These are phyloP conservation scores for Diaporthe vaccinii DNA, from an alignment of 2,329 filamentous ascomycete species.

Conservation along the genomic window DNA sequence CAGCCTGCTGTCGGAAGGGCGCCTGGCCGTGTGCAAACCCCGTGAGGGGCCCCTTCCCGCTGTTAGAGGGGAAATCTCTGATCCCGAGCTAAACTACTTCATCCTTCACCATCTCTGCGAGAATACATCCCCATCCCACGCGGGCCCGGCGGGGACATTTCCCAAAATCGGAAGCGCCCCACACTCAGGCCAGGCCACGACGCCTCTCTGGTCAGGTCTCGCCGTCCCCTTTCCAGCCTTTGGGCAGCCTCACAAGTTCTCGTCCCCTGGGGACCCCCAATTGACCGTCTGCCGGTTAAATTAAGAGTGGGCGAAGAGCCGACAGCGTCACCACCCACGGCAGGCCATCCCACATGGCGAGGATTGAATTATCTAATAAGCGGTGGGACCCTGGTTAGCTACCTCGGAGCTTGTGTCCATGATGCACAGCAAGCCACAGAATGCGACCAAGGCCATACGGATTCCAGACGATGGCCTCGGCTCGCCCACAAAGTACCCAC, in stretches of 20 bases:
- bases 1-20: conserved; percentile 26
- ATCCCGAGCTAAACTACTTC: conserved; percentile 3
- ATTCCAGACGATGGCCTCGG: conserved; percentile 8
- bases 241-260: background rate
- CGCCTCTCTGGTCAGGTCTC: conserved; percentile 7
- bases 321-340: background rate
- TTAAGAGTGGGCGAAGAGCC: conserved; percentile 8
- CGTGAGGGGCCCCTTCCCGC: conserved; percentile 10
- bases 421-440: conserved; percentile 13
- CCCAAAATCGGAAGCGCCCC: conserved; percentile 22
- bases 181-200: conserved; percentile 21
- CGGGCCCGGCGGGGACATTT: background rate
- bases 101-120: conserved; percentile 17
- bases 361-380: conserved; percentile 28
- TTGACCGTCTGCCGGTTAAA: conserved; percentile 17
- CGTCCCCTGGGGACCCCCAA: background rate
- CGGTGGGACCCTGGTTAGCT: conserved; percentile 6
- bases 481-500: background rate
- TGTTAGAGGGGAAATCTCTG: conserved; percentile 29
- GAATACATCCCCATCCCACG: conserved; percentile 8
- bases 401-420: conserved; percentile 1
- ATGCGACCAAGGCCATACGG: background rate
- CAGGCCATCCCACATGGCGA: conserved; percentile 22
- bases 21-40: conserved; percentile 13
- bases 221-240: conserved; percentile 2